These are phyloP conservation scores for Gossypium thurberi DNA, from an alignment of 345 rosid species.

Conservation along the genomic window DNA sequence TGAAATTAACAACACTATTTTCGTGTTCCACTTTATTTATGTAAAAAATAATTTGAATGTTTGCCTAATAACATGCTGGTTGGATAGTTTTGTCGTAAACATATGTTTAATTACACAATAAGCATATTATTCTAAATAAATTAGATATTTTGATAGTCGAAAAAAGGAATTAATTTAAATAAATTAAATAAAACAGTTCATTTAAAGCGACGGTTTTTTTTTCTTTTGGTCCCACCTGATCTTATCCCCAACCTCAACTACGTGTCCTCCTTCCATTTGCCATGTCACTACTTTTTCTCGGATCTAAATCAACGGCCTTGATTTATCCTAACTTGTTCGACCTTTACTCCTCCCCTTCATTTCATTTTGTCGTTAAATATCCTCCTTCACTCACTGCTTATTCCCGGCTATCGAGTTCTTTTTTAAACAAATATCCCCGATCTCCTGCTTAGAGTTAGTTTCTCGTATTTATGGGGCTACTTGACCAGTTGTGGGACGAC, in stretches of 20 bases:
- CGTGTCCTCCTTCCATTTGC: conserved; percentile 35
- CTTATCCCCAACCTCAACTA: conserved; percentile 37
- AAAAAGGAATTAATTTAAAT: no score
- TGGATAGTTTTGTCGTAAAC: no score
- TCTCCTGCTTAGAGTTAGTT: background rate
- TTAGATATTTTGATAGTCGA: no score
- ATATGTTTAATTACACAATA: no score
- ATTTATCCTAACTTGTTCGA: conserved; percentile 12
- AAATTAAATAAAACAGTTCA: no score
- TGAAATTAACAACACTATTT: no score
- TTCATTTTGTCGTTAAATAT: conserved; percentile 24
- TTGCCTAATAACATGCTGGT: no score
- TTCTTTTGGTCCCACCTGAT: conserved; percentile 1
- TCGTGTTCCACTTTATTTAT: no score
- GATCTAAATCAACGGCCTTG: conserved; percentile 38
- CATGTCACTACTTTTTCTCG: conserved; percentile 20
- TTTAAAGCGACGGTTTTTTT: no score
- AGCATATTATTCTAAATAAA: no score
- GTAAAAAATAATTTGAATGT: no score
- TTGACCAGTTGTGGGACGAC: conserved; percentile 96
- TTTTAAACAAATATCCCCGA: background rate
- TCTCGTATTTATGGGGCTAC: conserved; percentile 53
- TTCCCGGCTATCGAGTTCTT: background rate
- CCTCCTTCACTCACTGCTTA: background rate
- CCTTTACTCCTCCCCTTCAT: background rate